Base-by-base conservation (phyloP, 192 early-diverging fungal genomes). In the Umbelopsis ramanniana region DNA sequence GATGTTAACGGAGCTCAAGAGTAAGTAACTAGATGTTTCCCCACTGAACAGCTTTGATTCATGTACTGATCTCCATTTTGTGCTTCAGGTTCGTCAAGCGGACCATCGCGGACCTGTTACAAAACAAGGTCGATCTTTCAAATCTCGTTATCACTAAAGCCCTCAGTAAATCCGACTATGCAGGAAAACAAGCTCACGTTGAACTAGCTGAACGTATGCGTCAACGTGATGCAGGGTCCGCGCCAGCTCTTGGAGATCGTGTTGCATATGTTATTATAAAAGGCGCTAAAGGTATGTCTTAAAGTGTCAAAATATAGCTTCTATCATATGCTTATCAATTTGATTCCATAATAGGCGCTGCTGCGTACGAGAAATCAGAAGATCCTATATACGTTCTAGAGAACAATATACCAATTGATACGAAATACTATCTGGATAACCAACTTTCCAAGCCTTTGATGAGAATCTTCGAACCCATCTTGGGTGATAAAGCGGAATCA, bases 351-450 rank as follows among this genome's bases (percentile, higher is more conserved):
- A 63, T 26, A 63, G 57, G 90, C 66, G 89, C 94, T 11, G 91
- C 94, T 43, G 94, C 96, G 9, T 98, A 98, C 73, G 97, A 99
- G 69, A 96, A 97, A 73, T 95, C 97, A 2, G 97, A 99, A 78
- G 97, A 99, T 76, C 97, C 97, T 23, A 91, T 99, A 50, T 97
- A 91, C 75, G 97, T 98, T n/a, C 88, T 99, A 46, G 97, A 99
- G 54, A 94, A 99, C 79, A 99, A 96, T 79, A 83, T 99, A 48
- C 96, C 97, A 2, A 97, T 99, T 66, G 97, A 99, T 77, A 95
- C 95, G 0, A 93, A 89, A 71, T 96, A 98, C 76, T 99, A 99
- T 73, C 85, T 99, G 24, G 96, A 98, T 68, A 95, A 99, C 71
- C 97, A 99, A 81, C 82, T 99, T 40, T 88, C 94, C 12, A 97